These are phyloP conservation scores for Cladophialophora psammophila DNA, from an alignment of 2,329 filamentous ascomycete species.

Conservation along the genomic window DNA sequence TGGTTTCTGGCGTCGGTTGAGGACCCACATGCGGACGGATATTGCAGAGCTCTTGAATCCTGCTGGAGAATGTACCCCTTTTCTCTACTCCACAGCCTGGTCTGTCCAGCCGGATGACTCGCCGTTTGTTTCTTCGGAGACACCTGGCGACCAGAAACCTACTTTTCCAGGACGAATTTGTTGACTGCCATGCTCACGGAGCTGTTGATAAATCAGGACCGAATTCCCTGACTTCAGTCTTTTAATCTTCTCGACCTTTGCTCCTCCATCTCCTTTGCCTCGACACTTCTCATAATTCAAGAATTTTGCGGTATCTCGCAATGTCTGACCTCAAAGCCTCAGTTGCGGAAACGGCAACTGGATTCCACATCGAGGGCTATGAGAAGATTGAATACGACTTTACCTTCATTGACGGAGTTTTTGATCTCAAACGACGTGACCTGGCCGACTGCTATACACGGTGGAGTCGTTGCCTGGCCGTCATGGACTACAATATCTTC, in stretches of 20 bases:
- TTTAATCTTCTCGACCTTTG: background rate
- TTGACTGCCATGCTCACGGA: background rate
- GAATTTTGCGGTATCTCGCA: conserved; percentile 38
- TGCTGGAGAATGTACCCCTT: background rate
- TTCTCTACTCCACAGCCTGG: background rate
- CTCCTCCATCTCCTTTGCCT: background rate
- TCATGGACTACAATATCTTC: conserved; percentile 76
- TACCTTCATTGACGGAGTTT: conserved; percentile 74
- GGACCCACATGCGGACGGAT: conserved; percentile 16
- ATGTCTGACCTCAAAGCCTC: conserved; percentile 76
- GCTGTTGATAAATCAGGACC: conserved; percentile 7
- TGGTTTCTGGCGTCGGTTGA: background rate
- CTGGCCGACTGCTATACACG: conserved; percentile 70
- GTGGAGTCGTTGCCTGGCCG: conserved; percentile 71
- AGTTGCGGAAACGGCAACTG: conserved; percentile 68
- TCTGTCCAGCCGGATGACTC: background rate
- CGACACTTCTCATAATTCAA: conserved; percentile 3
- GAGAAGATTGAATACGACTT: conserved; percentile 81
- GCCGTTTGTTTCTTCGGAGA: background rate
- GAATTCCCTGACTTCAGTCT: background rate
- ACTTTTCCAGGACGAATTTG: background rate
- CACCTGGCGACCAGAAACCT: conserved; percentile 3
- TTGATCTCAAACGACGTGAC: conserved; percentile 66
- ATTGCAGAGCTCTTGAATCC: background rate
- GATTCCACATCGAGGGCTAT: conserved; percentile 75